Base-by-base conservation (phyloP, 2,329 filamentous ascomycete genomes). In the Apiospora kogelbergensis region DNA sequence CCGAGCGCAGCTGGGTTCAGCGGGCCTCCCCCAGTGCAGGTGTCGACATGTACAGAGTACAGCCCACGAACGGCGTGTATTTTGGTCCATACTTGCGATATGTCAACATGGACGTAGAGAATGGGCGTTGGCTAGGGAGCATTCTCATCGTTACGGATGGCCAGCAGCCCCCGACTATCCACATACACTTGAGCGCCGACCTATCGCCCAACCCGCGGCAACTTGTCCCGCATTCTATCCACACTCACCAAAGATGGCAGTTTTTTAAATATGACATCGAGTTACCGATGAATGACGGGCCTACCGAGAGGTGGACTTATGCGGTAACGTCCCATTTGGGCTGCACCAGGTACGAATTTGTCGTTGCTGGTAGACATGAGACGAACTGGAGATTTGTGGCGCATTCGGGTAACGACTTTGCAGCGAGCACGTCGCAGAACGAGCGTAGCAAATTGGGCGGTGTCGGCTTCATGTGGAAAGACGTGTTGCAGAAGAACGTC, bases 381-480 rank as follows among this genome's bases (percentile, higher is more conserved):
- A 93, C 90, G 0, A 95, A 91, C 76, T 99, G 96, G 96, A 91
- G 95, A 30, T 98, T 98, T 78, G 92, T 98, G 74, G 93, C 95
- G 13, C 96, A 97, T 75, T 98, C 95, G 17, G 95, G 95, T 3
- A 98, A 98, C 77, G 96, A 99, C 78, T 99, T 98, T 79, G 92
- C 94, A 0, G 86, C 97, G 37, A 91, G 92, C 72, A 96, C 97
- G 1, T 94, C 91, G 71, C 91, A 94, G 68, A 94, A 92, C 71
- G 96, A 99, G 74, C 89, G 95, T 57, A 89, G 91, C 41, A 93
- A 92, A 74, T 87, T 98, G 1, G 96, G 96, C 40, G 96, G 96
- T 1, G 88, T 97, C 1, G 93, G 95, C 0, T 93, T 96, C 77
- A 97, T 99, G 95, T 99, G 96, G 96, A 98, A 98, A 77, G 96